Conservation (phyloP, 495 filamentous ascomycete species). For the Corynascus novoguineensis region DNA sequence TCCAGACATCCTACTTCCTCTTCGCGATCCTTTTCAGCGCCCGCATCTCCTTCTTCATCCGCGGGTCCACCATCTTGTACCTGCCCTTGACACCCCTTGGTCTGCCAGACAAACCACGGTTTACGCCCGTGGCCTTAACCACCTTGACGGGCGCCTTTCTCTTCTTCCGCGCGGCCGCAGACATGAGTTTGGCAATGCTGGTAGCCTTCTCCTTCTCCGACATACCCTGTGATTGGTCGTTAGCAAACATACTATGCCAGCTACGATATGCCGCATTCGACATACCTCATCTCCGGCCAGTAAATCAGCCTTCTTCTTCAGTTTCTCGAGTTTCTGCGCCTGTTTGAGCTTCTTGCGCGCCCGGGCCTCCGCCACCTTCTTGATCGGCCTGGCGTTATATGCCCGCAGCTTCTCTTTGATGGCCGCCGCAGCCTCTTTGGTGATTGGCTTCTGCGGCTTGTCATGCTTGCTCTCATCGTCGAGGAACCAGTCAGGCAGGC, state of each 20-base stretch:
- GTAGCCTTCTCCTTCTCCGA: slow-evolving; percentile 92
- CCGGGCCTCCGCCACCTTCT: slow-evolving; percentile 96
- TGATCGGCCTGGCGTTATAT: slow-evolving; percentile 94
- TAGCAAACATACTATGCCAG: neutral
- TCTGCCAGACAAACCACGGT: slow-evolving; percentile 65
- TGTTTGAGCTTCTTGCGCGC: slow-evolving; percentile 96
- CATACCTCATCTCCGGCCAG: slow-evolving; percentile 69
- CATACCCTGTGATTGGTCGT: slow-evolving; percentile 45
- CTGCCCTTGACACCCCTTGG: slow-evolving; percentile 73
- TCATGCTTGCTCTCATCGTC: slow-evolving; percentile 86
- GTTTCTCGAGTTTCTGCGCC: slow-evolving; percentile 81
- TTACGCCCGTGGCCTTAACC: slow-evolving; percentile 79
- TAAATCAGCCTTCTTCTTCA: slow-evolving; percentile 88
- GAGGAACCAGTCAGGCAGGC: slow-evolving; percentile 95
- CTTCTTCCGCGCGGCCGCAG: slow-evolving; percentile 78
- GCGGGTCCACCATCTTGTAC: slow-evolving; percentile 97
- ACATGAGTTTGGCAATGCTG: slow-evolving; percentile 75
- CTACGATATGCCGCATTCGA: neutral
- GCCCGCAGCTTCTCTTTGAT: slow-evolving; percentile 93
- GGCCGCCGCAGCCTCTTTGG: slow-evolving; percentile 80
- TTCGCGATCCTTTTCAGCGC: slow-evolving; percentile 71
- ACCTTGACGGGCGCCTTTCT: slow-evolving; percentile 77
- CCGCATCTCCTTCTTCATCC: slow-evolving; percentile 97
- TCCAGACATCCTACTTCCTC: slow-evolving; percentile 26
- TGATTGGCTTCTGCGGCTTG: slow-evolving; percentile 78